phyloP scores from a whole-genome alignment of 306 rosid genomes.

The Argentina anserina region DNA sequence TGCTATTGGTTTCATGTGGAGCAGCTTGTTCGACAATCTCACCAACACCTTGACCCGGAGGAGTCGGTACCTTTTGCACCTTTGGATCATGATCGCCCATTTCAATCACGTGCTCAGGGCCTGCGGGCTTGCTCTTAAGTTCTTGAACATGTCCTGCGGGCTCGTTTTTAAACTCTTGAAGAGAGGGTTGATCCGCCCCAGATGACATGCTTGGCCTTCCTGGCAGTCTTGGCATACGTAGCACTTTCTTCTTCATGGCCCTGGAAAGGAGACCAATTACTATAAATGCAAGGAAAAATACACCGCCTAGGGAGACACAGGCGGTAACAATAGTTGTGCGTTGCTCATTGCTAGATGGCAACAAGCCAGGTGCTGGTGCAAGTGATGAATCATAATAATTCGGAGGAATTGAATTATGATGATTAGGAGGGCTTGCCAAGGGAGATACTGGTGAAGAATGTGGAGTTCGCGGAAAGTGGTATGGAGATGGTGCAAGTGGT shows the following conservation, averaged over 20 bases:
- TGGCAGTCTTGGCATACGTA: not conserved
- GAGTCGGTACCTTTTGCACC: not conserved
- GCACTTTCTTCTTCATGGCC: constrained; percentile 12
- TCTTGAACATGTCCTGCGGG: not conserved
- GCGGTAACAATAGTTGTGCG: not conserved
- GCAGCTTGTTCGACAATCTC: not conserved
- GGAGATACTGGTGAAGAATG: not conserved
- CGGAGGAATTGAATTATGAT: not conserved
- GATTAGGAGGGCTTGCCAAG: not conserved
- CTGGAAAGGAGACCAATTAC: constrained; percentile 16
- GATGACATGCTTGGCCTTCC: not conserved
- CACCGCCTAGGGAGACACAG: constrained; percentile 21
- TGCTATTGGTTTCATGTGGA: not conserved
- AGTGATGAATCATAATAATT: not conserved
- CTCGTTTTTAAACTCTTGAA: not conserved
- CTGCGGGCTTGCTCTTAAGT: not conserved
- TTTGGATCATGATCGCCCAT: not conserved
- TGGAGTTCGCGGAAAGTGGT: not conserved
- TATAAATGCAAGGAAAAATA: constrained; percentile 21
- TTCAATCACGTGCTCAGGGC: not conserved
- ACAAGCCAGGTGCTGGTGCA: not conserved
- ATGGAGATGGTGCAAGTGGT: not conserved
- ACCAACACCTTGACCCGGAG: not conserved
- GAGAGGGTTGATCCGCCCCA: not conserved
- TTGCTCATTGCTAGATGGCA: not conserved